Conservation (phyloP, 768 basidiomycete genomes). For the Fomitopsis pulvina region DNA sequence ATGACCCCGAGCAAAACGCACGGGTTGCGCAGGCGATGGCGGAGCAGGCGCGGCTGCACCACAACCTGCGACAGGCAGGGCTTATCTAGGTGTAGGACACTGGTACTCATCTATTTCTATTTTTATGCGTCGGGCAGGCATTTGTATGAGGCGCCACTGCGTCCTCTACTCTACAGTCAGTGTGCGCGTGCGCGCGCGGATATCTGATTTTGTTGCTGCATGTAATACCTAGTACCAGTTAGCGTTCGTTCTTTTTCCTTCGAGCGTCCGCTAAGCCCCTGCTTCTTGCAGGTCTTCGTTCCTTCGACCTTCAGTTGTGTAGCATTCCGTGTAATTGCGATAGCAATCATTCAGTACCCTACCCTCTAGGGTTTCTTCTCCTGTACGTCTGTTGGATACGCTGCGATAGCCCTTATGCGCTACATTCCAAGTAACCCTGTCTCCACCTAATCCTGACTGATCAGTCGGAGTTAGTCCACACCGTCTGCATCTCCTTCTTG, state of each 20-base stretch:
- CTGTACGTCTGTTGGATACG: background rate
- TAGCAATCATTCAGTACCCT: background rate
- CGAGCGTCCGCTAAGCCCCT: background rate
- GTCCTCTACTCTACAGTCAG: background rate
- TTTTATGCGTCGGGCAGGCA: background rate
- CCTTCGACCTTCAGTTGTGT: background rate
- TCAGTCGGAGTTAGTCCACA: slow-evolving; percentile 10
- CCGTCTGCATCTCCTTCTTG: slow-evolving; percentile 44
- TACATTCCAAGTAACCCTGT: background rate
- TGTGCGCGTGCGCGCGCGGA: background rate
- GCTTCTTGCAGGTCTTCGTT: background rate
- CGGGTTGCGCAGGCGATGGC: slow-evolving; percentile 39
- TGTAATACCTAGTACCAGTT: background rate
- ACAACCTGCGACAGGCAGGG: slow-evolving; percentile 57
- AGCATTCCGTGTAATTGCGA: background rate
- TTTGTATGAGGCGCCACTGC: background rate
- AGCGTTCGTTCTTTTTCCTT: background rate
- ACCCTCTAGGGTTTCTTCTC: background rate
- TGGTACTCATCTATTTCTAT: background rate
- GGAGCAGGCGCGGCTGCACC: slow-evolving; percentile 51
- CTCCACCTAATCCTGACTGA: background rate
- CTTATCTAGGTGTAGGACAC: slow-evolving; percentile 35
- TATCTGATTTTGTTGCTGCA: background rate
- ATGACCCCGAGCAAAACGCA: slow-evolving; percentile 37
- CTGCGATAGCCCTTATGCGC: background rate